Evolutionary conservation across 768 basidiomycete species (phyloP).

Genomic region (Rhizopogon salebrosus): DNA sequence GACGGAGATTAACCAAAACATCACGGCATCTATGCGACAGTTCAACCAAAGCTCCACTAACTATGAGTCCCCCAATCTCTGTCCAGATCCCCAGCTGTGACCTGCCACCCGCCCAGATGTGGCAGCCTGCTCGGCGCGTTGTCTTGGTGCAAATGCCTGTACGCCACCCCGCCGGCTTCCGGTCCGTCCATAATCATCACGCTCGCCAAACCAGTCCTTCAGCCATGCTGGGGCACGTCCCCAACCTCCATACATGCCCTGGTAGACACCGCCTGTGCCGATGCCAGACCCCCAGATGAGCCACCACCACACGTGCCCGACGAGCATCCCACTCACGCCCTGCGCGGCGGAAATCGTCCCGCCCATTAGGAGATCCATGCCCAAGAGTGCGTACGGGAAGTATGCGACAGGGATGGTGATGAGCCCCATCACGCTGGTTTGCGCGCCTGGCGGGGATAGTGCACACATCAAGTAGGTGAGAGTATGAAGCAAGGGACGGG

Average conservation of each 20-base stretch:
- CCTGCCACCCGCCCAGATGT: conserved; percentile 22
- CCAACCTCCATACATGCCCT: conserved; percentile 33
- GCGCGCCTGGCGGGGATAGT: conserved; percentile 59
- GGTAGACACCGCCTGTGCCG: conserved; percentile 32
- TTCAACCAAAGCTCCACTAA: neutral
- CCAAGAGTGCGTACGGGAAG: conserved; percentile 71
- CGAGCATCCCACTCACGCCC: conserved; percentile 62
- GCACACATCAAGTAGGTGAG: conserved; percentile 65
- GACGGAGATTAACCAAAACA: neutral
- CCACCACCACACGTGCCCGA: conserved; percentile 85
- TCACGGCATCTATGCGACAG: neutral
- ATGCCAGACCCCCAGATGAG: conserved; percentile 47
- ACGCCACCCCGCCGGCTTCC: conserved; percentile 43
- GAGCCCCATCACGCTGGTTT: conserved; percentile 76
- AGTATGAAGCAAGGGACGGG: conserved; percentile 60
- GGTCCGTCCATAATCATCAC: conserved; percentile 24
- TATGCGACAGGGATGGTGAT: conserved; percentile 67
- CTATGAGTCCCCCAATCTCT: conserved; percentile 37
- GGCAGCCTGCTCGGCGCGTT: conserved; percentile 17
- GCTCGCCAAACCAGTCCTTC: conserved; percentile 40
- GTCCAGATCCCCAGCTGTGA: conserved; percentile 51
- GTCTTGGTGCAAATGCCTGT: conserved; percentile 53
- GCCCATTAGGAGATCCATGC: conserved; percentile 61
- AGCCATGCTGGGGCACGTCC: conserved; percentile 61
- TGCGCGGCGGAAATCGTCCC: conserved; percentile 53